Base-by-base conservation (phyloP, 768 basidiomycete species). In the Tylopilus rubrobrunneus region DNA sequence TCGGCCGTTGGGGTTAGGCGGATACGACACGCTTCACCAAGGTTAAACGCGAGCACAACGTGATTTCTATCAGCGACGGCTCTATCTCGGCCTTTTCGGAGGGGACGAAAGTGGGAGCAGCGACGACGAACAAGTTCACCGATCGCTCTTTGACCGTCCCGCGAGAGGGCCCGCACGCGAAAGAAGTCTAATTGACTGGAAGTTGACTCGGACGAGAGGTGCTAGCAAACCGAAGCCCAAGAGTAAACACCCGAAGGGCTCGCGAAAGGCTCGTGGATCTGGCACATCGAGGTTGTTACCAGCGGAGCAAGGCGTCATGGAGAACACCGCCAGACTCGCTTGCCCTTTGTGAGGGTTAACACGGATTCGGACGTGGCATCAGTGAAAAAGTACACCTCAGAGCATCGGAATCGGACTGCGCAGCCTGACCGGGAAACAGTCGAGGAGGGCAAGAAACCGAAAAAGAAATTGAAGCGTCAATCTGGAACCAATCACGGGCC, bases 131-230 rank as follows among this genome's bases (percentile, higher is more conserved):
- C 61, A 41, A 60, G 67, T 17, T 74, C 75, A 69, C 8, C 71
- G 57, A 12, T 74, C 74, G 54, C 58, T 76, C 31, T 52, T 63
- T 28, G 64, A 69, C 15, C 59, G 49, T 41, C 61, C 55, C 2
- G 21, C 36, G 25, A 66, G 61, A 50, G 61, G 56, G 9, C 63
- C 65, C 21, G 65, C 63, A 23, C 68, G 60, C 51, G 74, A 71
- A 66, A 76, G 63, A 65, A 81, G 74, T 61, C 64, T 86, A 48
- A 86, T 89, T 45, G 84, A 89, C 58, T 82, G 81, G 64, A 89
- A 89, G 87, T 62, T 89, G 45, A 72, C 74, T 14, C 74, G 78
- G 45, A 76, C 77, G 2, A 56, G 66, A 58, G 51, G 51, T 34
- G 27, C 58, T 65, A 50, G 36, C 15, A 45, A 37, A 49, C 39